Percentiles rank a stretch among this genome's conserved stretches.
phyloP scores from a whole-genome alignment of 371 early-diverging fungal genomes.

The Zopfochytrium polystomum region DNA sequence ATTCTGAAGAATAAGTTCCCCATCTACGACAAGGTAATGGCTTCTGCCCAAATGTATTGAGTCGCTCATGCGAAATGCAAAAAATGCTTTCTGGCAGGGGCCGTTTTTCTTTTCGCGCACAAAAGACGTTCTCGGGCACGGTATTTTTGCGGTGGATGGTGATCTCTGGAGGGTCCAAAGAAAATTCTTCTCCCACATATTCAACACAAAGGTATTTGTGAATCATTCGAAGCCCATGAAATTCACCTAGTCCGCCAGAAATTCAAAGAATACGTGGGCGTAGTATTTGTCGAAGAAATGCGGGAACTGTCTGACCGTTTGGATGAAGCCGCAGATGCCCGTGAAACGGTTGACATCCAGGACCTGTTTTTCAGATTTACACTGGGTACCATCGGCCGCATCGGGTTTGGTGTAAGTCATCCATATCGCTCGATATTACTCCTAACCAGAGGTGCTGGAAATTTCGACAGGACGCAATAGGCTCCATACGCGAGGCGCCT shows the following conservation, averaged over 20 bases:
- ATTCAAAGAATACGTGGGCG: constrained; percentile 57
- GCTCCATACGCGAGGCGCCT: not conserved
- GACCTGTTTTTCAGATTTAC: constrained; percentile 22
- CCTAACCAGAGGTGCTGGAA: not conserved
- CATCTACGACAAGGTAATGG: constrained; percentile 44
- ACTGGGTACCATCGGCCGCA: constrained; percentile 41
- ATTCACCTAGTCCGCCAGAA: constrained; percentile 50
- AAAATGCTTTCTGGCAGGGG: constrained; percentile 33
- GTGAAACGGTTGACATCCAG: constrained; percentile 38
- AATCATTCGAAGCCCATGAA: not conserved
- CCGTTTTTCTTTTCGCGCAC: constrained; percentile 1
- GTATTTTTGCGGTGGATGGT: constrained; percentile 71
- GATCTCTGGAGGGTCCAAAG: constrained; percentile 64
- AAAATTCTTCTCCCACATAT: constrained; percentile 66
- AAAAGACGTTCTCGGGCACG: too few relatives aligned
- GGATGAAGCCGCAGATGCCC: not conserved
- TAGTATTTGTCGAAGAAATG: constrained; percentile 25
- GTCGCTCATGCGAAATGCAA: not conserved
- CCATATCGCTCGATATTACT: not conserved
- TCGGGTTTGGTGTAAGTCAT: constrained; percentile 44
- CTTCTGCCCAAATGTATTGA: constrained; percentile 39
- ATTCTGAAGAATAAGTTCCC: constrained; percentile 32
- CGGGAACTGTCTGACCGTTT: constrained; percentile 1
- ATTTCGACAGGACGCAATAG: constrained; percentile 3
- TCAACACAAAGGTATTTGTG: constrained; percentile 58